phyloP scores from a whole-genome alignment of 2,329 filamentous ascomycete species.

The Cercospora beticola region DNA sequence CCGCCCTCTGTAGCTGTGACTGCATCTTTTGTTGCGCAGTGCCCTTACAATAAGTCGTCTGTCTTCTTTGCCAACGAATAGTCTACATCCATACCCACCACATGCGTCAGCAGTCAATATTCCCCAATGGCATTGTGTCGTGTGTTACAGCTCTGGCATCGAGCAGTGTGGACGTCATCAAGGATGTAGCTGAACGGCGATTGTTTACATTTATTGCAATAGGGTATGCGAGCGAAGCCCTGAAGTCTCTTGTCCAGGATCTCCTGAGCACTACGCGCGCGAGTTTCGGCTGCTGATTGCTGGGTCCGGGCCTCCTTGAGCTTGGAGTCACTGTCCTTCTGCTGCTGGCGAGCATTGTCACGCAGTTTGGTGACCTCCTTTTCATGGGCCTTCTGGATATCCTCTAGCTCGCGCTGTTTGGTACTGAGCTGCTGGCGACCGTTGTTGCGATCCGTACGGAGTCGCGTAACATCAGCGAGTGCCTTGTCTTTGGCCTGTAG shows the following conservation, averaged over 20 bases:
- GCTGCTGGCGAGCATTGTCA: background rate
- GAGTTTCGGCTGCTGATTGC: background rate
- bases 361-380: background rate
- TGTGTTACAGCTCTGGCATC: background rate
- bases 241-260: background rate
- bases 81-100: no score
- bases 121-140: no score
- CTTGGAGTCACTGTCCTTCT: background rate
- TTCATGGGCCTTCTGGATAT: no score
- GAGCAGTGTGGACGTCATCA: background rate
- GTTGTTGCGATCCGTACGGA: background rate
- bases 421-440: background rate
- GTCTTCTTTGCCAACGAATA: background rate
- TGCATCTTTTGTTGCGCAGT: background rate
- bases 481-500: background rate
- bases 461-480: background rate
- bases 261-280: background rate
- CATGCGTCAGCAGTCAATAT: no score
- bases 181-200: background rate
- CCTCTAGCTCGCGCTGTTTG: background rate
- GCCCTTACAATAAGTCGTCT: background rate
- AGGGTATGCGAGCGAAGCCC: background rate
- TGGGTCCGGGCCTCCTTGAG: background rate
- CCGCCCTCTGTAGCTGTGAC: background rate
- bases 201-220: background rate